phyloP scores from a whole-genome alignment of 2,329 filamentous ascomycete species.

The Ceratocystis cubensis region DNA sequence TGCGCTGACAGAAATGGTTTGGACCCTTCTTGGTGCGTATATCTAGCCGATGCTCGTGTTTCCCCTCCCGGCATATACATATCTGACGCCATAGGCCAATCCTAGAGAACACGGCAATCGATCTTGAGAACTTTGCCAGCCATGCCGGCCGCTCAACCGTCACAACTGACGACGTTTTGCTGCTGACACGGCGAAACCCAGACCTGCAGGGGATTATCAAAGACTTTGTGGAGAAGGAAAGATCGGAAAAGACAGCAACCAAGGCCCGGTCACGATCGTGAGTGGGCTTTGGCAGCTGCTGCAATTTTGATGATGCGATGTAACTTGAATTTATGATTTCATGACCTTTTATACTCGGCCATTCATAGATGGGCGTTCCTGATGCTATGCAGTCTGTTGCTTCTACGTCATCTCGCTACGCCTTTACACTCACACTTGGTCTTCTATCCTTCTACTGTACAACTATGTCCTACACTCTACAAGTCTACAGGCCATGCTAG shows the following conservation, averaged over 20 bases:
- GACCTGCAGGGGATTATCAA: slow-evolving; percentile 66
- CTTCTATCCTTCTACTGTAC: background rate
- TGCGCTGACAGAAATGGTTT: slow-evolving; percentile 73
- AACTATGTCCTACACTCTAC: background rate
- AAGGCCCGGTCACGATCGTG: slow-evolving; percentile 8
- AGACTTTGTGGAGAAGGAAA: slow-evolving; percentile 50
- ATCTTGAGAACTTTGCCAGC: slow-evolving; percentile 46
- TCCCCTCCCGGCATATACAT: background rate
- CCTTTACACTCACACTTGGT: background rate
- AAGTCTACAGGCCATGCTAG: background rate
- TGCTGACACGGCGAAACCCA: slow-evolving; percentile 77
- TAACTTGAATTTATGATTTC: background rate
- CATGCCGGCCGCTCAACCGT: slow-evolving; percentile 75
- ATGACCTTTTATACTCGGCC: background rate
- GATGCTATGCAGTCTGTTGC: background rate
- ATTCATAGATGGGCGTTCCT: background rate
- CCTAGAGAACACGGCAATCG: slow-evolving; percentile 41
- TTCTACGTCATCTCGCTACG: background rate
- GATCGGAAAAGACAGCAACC: slow-evolving; percentile 31
- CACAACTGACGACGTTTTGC: slow-evolving; percentile 73
- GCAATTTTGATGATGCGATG: background rate
- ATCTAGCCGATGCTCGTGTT: background rate
- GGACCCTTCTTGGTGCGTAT: slow-evolving; percentile 64
- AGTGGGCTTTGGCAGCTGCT: background rate
- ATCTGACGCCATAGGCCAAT: background rate